Percentiles rank a stretch among this genome's conserved stretches.
phyloP scores from a whole-genome alignment of 2,329 filamentous ascomycete species.

The Dactylonectria macrodidyma region DNA sequence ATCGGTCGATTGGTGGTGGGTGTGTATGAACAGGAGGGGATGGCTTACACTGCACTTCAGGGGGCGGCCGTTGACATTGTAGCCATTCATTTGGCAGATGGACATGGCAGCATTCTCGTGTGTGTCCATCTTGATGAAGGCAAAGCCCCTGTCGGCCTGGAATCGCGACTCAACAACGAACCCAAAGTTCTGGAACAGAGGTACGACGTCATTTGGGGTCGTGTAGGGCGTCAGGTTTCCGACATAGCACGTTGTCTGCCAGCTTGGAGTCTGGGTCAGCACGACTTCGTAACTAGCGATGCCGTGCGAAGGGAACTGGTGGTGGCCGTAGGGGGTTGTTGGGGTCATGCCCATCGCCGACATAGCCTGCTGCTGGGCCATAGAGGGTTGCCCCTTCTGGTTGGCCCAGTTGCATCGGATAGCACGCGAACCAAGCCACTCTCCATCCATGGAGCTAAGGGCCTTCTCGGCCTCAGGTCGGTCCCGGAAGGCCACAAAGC shows the following conservation, averaged over 20 bases:
- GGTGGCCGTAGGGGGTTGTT: constrained; percentile 94
- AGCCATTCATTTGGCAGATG: constrained; percentile 97
- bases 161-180: constrained; percentile 98
- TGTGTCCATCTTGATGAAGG: constrained; percentile 99
- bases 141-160: constrained; percentile 97
- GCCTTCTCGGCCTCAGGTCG: constrained; percentile 95
- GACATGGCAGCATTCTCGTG: constrained; percentile 99
- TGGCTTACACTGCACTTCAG: constrained; percentile 97
- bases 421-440: constrained; percentile 97
- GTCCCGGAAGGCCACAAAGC: constrained; percentile 97
- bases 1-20: constrained; percentile 16
- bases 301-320: constrained; percentile 97
- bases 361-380: constrained; percentile 98
- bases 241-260: constrained; percentile 99
- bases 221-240: constrained; percentile 98
- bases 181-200: constrained; percentile 98
- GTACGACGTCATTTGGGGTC: constrained; percentile 95
- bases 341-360: constrained; percentile 98
- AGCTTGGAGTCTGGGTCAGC: constrained; percentile 92
- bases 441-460: constrained; percentile 96
- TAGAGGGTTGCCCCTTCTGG: constrained; percentile 99
- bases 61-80: constrained; percentile 96
- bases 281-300: constrained; percentile 99
- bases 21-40: neutral
- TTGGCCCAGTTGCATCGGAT: constrained; percentile 99